Evolutionary conservation across 2,329 filamentous ascomycete genomes (phyloP).

Genomic region (Davidsoniella virescens): DNA sequence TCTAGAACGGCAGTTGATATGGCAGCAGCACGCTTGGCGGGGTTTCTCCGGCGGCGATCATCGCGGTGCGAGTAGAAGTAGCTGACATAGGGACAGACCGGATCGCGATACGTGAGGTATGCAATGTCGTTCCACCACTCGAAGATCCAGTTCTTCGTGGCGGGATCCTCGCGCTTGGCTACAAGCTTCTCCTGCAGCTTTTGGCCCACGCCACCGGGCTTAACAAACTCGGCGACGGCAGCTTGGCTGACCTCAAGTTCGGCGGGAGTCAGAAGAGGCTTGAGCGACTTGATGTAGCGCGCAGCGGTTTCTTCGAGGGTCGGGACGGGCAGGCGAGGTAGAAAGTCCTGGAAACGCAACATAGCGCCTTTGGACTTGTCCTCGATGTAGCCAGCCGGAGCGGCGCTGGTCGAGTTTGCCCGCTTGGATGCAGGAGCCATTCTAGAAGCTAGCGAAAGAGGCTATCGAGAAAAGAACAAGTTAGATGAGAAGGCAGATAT

Average conservation of each 20-base stretch:
- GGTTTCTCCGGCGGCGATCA: constrained; percentile 73
- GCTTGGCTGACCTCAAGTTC: constrained; percentile 62
- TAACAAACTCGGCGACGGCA: constrained; percentile 76
- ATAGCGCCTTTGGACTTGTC: constrained; percentile 64
- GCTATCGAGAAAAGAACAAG: background rate
- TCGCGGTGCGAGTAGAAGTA: constrained; percentile 99
- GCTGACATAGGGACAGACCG: constrained; percentile 92
- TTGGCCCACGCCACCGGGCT: constrained; percentile 68
- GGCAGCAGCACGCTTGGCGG: constrained; percentile 81
- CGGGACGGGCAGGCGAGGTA: constrained; percentile 63
- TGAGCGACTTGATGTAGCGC: constrained; percentile 65
- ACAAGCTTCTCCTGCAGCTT: constrained; percentile 77
- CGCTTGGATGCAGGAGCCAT: constrained; percentile 15
- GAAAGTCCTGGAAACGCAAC: constrained; percentile 75
- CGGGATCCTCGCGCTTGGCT: constrained; percentile 62
- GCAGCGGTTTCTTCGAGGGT: constrained; percentile 67
- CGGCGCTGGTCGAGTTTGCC: constrained; percentile 5
- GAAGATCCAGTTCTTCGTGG: constrained; percentile 80
- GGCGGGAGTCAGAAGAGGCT: constrained; percentile 50
- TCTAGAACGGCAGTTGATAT: constrained; percentile 73
- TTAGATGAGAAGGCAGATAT: background rate
- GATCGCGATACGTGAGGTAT: constrained; percentile 86
- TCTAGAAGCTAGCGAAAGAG: constrained; percentile 3
- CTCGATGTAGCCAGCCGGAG: constrained; percentile 52
- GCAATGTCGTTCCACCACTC: constrained; percentile 98